Conservation (phyloP, 169 alveolate species). For the Eimeria zaria region DNA sequence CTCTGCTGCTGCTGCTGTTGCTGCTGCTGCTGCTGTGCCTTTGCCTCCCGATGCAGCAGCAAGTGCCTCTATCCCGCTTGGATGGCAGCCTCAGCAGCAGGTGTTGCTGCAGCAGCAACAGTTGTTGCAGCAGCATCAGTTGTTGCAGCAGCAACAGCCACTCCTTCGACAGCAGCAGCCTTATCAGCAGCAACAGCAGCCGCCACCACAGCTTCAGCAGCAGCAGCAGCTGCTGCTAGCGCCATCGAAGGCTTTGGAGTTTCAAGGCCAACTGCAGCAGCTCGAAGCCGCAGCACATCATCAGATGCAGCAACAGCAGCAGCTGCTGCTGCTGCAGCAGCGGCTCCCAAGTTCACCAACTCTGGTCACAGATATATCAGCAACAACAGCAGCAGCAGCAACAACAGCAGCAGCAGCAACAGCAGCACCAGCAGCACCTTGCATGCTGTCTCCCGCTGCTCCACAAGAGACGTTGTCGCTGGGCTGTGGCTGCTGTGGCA, state of each 20-base stretch:
- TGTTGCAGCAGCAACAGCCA: conserved; percentile 39
- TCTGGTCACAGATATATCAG: neutral
- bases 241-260: neutral
- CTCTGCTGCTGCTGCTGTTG: conserved; percentile 33
- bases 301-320: conserved; percentile 24
- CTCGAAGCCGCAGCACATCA: neutral
- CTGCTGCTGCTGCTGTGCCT: conserved; percentile 52
- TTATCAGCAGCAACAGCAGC: neutral
- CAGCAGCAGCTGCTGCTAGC: conserved; percentile 26
- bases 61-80: neutral
- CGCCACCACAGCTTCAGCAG: conserved; percentile 7
- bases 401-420: conserved; percentile 51
- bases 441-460: conserved; percentile 12
- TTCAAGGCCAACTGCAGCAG: neutral
- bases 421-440: conserved; percentile 35
- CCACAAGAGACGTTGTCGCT: neutral
- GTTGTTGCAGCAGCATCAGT: conserved; percentile 9
- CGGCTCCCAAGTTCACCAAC: neutral
- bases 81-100: conserved; percentile 25
- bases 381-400: conserved; percentile 29
- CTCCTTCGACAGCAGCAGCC: conserved; percentile 6
- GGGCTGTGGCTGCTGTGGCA: conserved; percentile 1
- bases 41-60: conserved; percentile 6
- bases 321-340: conserved; percentile 21
- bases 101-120: too few relatives aligned